phyloP scores from a whole-genome alignment of 2,329 filamentous ascomycete species.

The Whalleya microplaca region DNA sequence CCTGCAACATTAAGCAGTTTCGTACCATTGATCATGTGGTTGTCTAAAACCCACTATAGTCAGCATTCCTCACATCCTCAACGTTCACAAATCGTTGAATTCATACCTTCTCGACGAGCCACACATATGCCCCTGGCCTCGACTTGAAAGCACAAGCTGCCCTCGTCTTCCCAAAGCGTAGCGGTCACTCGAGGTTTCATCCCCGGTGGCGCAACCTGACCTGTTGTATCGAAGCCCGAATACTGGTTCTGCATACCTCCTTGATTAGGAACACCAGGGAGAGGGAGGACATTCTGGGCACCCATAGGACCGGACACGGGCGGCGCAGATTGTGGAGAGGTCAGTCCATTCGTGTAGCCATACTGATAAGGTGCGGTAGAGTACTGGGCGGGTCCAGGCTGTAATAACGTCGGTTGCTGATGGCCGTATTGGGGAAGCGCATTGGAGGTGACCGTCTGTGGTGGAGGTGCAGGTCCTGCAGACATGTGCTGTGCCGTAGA shows the following conservation, averaged over 20 bases:
- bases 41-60: conserved; percentile 63
- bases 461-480: conserved; percentile 72
- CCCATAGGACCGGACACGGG: conserved; percentile 74
- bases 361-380: conserved; percentile 71
- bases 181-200: conserved; percentile 97
- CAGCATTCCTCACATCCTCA: conserved; percentile 12
- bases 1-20: conserved; percentile 96
- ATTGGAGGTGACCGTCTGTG: conserved; percentile 76
- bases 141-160: conserved; percentile 95
- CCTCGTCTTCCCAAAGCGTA: conserved; percentile 97
- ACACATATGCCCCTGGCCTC: conserved; percentile 96
- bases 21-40: conserved; percentile 97
- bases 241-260: conserved; percentile 61
- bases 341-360: conserved; percentile 74
- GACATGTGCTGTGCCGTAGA: conserved; percentile 76
- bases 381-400: conserved; percentile 73
- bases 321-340: conserved; percentile 74
- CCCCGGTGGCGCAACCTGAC: conserved; percentile 86
- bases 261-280: conserved; percentile 63
- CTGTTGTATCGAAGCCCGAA: conserved; percentile 75
- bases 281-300: conserved; percentile 67
- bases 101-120: conserved; percentile 82
- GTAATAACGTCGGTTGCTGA: conserved; percentile 76
- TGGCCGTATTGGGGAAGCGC: conserved; percentile 77
- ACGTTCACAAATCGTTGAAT: conserved; percentile 3